These are phyloP conservation scores for Stagonosporopsis cucurbitacearum DNA, from an alignment of 2,329 filamentous ascomycete genomes.

Conservation along the genomic window DNA sequence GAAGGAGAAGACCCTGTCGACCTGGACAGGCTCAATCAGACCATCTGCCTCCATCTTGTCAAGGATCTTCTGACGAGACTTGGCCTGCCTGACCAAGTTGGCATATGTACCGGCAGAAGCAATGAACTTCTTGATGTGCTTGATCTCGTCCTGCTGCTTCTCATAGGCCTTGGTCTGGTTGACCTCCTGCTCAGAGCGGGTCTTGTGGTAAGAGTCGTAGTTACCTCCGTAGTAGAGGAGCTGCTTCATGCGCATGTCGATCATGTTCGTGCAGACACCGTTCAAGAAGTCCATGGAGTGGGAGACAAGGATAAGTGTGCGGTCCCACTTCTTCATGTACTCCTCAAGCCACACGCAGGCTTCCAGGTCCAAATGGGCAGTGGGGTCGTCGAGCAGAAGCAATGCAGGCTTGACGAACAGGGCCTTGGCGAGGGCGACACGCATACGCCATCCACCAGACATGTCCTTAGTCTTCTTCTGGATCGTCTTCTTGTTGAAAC, in stretches of 20 bases:
- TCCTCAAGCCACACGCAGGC: conserved; percentile 99
- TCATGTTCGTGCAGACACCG: conserved; percentile 97
- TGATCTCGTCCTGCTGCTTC: conserved; percentile 99
- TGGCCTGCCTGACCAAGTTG: conserved; percentile 98
- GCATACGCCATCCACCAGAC: conserved; percentile 99
- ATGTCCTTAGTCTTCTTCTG: conserved; percentile 99
- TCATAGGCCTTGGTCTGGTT: conserved; percentile 99
- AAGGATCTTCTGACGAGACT: conserved; percentile 98
- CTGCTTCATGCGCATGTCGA: conserved; percentile 91
- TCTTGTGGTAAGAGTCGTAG: conserved; percentile 98
- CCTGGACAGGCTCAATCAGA: conserved; percentile 88
- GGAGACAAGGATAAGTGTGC: conserved; percentile 93
- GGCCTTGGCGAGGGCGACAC: conserved; percentile 95
- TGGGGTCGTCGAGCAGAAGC: conserved; percentile 95
- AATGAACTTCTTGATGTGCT: conserved; percentile 99
- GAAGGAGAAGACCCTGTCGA: conserved; percentile 94
- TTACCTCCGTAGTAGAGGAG: conserved; percentile 99
- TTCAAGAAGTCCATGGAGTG: conserved; percentile 99
- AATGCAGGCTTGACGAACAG: conserved; percentile 98
- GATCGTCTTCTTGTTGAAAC: conserved; percentile 98
- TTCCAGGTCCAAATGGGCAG: conserved; percentile 98
- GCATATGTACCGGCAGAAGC: conserved; percentile 99
- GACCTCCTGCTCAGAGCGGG: conserved; percentile 87
- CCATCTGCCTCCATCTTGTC: conserved; percentile 99
- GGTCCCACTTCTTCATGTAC: conserved; percentile 99